phyloP scores from a whole-genome alignment of 306 rosid species.

The Ormosia semicastrata region DNA sequence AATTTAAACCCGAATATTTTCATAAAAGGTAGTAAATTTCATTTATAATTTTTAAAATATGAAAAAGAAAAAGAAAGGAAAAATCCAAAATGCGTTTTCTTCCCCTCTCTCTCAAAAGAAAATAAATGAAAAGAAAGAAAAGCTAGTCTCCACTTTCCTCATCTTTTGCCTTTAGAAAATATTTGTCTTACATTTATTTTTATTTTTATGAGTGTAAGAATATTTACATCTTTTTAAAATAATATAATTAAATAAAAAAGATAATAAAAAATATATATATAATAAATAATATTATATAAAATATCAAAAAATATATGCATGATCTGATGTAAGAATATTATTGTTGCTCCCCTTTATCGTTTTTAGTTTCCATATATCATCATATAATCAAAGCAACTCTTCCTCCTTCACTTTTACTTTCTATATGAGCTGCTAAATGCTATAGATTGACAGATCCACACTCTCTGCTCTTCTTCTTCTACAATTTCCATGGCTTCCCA shows the following conservation, averaged over 20 bases:
- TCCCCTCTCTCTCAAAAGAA: neutral
- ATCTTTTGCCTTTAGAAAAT: no score
- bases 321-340: no score
- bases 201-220: no score
- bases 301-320: no score
- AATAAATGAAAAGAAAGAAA: no score
- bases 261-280: no score
- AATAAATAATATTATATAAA: no score
- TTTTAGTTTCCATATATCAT: neutral
- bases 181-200: no score
- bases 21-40: neutral
- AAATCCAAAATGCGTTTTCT: neutral
- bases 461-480: neutral
- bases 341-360: neutral
- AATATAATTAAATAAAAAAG: no score
- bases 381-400: neutral
- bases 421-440: neutral
- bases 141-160: neutral
- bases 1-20: neutral
- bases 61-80: neutral
- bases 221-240: no score
- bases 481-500: constrained; percentile 31
- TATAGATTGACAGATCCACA: neutral
- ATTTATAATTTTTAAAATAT: neutral
- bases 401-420: constrained; percentile 11